Evolutionary conservation across 805 yeast species (phyloP), one percentile per base, ranked within the genome.

Genomic region (Starmerella kuoi): DNA sequence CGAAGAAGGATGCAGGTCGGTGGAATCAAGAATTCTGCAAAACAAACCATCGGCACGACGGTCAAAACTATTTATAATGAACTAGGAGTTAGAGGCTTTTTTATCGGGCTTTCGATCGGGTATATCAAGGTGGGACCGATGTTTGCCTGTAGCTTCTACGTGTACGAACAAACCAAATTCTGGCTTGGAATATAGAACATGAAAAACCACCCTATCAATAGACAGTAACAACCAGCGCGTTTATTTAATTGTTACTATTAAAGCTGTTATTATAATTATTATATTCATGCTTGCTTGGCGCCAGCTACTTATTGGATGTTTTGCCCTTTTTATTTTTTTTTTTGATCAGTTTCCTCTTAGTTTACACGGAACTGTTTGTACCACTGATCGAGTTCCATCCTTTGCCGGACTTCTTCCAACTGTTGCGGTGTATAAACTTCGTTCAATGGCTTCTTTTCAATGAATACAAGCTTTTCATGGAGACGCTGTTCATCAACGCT

Each of bases 91-190:
- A 69, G 75, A 53, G 97, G 99, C 14, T 87, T 82, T 60, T 91
- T 81, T 58, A 93, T 91, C 12, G 99, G 99, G 2, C 71, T 91
- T 55, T 79, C 91, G 51, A 88, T 91, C 52, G 99, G 99, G 0
- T 91, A 86, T 61, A 73, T 91, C 53, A 91, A 91, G 61, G 94
- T 91, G 27, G 76, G 83, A 17, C 98, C 98, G 7, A 91, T 91
- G 98, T 88, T 79, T 55, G 94, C 97, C 28, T 87, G 96, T 61
- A 79, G 95, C 14, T 88, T 88, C 61, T 87, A 75, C 58, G 95
- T 88, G 28, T 91, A 91, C 62, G 98, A 88, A 62, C 69, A 95
- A 45, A 69, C 78, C 63, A 91, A 91, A 64, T 65, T 65, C 52
- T 60, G 68, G 40, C 61, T 91, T 41, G 81, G 83, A 33, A 81